Evolutionary conservation across 345 rosid species (phyloP), one percentile per base, ranked within the genome.

Genomic region (Turritis glabra): DNA sequence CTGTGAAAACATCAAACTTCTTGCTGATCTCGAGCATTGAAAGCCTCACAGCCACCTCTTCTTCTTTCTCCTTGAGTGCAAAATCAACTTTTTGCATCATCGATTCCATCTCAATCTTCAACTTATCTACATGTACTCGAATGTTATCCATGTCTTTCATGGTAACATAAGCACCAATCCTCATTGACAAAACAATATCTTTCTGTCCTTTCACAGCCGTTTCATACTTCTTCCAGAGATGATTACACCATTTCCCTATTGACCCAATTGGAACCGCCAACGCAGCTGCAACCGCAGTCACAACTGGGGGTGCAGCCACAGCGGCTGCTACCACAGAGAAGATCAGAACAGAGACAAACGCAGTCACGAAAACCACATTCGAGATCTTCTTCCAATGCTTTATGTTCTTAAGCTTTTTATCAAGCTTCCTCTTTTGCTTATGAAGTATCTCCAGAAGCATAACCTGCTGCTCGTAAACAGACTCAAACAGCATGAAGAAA

Each of bases 301-400:
- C 77, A 13, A 91, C 79, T 1, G 96, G 96, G 0, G 97, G 97
- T 19, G 91, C 93, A 21, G 96, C 86, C 37, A 90, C 52, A 22
- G 97, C 90, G 29, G 96, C 99, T 58, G 99, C 97, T 41, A 90
- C 97, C 18, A 94, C 96, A 0, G 99, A 88, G 77, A 91, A 81
- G 64, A 91, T 84, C 78, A 91, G 43, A 18, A 88, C 88, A 18
- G 97, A 84, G 12, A 95, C 89, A 25, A 91, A 87, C 3, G 87
- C 82, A 6, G 97, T 71, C 14, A 84, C 89, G 30, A 95, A 91
- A 26, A 95, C 76, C 41, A 90, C 89, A 53, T 91, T 90, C 0
- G 99, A 81, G 43, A 95, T 81, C 52, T 74, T 91, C 85, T 77
- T 90, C 99, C 97, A 91, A 22, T 85, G 69, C 79, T 89, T 87